Conservation (phyloP, 2,329 filamentous ascomycete species). For the Fusarium annulatum region DNA sequence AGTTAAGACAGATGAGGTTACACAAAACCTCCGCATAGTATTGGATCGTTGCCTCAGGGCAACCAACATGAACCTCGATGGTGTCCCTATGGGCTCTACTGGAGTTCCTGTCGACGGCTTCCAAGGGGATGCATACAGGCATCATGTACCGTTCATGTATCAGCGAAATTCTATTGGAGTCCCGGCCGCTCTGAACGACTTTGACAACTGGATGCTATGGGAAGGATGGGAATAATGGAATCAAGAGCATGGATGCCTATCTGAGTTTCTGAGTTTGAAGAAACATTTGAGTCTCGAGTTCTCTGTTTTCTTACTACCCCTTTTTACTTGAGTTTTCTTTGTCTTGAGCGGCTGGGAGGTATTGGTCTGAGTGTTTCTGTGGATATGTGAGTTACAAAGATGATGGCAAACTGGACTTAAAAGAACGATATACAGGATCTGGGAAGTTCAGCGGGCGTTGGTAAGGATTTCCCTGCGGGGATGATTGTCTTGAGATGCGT, state of each 20-base stretch:
- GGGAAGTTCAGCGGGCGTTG: constrained; percentile 42
- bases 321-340: constrained; percentile 18
- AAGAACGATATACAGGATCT: constrained; percentile 14
- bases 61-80: constrained; percentile 57
- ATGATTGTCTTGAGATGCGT: constrained; percentile 20
- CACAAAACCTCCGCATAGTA: constrained; percentile 54
- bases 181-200: constrained; percentile 43
- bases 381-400: constrained; percentile 33
- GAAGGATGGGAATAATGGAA: constrained; percentile 52
- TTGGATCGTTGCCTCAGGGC: constrained; percentile 59
- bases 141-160: constrained; percentile 47
- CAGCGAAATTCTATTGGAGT: constrained; percentile 45
- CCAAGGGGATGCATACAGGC: constrained; percentile 45
- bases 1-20: constrained; percentile 56
- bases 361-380: constrained; percentile 16
- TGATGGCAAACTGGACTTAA: constrained; percentile 16
- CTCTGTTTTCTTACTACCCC: neutral
- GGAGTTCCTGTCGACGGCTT: constrained; percentile 28
- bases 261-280: neutral
- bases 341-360: neutral
- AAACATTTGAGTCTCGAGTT: neutral
- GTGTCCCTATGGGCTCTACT: constrained; percentile 33
- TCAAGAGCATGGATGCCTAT: neutral
- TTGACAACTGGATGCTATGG: constrained; percentile 54
- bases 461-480: constrained; percentile 11